Base-by-base conservation (phyloP, 768 basidiomycete genomes). In the Cubamyces sp. region DNA sequence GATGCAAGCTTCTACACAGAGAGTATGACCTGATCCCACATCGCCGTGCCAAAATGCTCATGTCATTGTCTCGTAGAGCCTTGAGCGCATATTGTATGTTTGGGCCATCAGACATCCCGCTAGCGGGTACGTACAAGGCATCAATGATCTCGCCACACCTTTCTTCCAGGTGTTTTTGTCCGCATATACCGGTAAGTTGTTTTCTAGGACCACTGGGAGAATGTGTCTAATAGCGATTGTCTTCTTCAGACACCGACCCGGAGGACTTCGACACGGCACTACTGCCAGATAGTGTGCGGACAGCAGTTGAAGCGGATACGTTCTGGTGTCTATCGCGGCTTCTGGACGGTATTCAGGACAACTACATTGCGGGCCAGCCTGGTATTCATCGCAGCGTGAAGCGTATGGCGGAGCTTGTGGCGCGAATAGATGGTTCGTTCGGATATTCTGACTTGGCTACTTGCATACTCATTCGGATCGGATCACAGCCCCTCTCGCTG, bases 101-200 rank as follows among this genome's bases (percentile, higher is more conserved):
- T 98, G 97, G 96, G 97, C 97, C 14, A 97, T 98, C 70, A 86
- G 97, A 66, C 97, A 98, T 78, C 97, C 97, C 0, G 96, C 97
- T 4, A 95, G 92, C 62, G 97, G 97, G 11, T 98, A 99, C 75
- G 97, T 99, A 5, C 97, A 99, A 75, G 97, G 97, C 25, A 99
- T 99, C 75, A 98, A 99, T 74, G 97, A 99, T 74, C 87, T 99
- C 39, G 97, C 88, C 1, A 96, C 94, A 3, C 97, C 97, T 0
- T 99, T 99, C 77, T 98, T 96, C 71, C 92, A 98, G 76, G 93
- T 98, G 5, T 99, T 98, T 73, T 81, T 99, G 28, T 93, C 92
- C 34, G 88, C 91, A 57, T 99, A 98, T 73, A 94, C 98, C 60
- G 92, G 96, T 93, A 68, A 49, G 57, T 23, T 16, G 79, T 75